phyloP scores from a whole-genome alignment of 352 stramenopile species.

The Globisporangium megalacanthum region DNA sequence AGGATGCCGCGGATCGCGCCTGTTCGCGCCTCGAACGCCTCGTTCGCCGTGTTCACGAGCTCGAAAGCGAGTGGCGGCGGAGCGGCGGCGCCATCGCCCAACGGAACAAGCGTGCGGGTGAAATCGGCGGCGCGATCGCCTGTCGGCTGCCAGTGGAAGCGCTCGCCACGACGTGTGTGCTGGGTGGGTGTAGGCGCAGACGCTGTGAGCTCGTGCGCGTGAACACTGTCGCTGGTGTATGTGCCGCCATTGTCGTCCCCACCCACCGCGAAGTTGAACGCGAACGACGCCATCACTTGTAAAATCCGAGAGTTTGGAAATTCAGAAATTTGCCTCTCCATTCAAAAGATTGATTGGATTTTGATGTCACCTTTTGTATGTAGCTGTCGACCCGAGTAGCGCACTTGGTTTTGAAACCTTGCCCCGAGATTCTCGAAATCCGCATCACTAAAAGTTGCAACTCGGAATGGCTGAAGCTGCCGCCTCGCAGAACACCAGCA shows the following conservation, averaged over 20 bases:
- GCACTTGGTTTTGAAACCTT: background rate
- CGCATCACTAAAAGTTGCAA: background rate
- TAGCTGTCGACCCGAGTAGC: background rate
- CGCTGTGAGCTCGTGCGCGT: background rate
- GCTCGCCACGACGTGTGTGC: constrained; percentile 43
- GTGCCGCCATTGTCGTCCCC: constrained; percentile 4
- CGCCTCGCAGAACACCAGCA: background rate
- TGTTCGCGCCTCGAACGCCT: constrained; percentile 41
- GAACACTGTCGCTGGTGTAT: background rate
- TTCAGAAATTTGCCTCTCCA: background rate
- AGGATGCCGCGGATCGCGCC: constrained; percentile 62
- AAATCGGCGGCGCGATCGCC: constrained; percentile 15
- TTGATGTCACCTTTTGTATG: background rate
- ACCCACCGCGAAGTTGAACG: constrained; percentile 63
- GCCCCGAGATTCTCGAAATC: background rate
- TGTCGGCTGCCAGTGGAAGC: constrained; percentile 30
- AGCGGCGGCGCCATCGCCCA: constrained; percentile 2
- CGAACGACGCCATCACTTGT: constrained; percentile 30
- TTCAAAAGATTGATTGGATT: background rate
- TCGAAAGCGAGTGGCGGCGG: constrained; percentile 31
- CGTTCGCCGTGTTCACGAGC: constrained; percentile 56
- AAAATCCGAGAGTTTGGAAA: background rate
- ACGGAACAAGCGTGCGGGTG: constrained; percentile 25
- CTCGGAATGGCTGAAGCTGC: background rate
- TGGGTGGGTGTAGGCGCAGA: background rate